Conservation (phyloP, 257 asterid species). For the Oldenlandia corymbosa region DNA sequence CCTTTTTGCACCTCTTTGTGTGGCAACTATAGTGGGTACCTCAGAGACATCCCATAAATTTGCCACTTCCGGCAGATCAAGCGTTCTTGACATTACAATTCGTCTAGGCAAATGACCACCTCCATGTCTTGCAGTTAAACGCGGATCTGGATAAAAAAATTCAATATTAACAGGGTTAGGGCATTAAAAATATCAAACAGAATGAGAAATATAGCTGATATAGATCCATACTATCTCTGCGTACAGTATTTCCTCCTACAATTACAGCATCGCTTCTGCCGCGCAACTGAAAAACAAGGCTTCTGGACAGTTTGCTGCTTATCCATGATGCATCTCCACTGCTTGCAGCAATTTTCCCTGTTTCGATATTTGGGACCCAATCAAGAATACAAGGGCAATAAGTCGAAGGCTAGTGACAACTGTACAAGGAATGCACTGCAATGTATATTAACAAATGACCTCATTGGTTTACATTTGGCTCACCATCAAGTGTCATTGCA, state of each 20-base stretch:
- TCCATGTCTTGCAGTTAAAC: conserved; percentile 89
- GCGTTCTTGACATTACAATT: conserved; percentile 84
- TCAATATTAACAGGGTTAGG: conserved; percentile 24
- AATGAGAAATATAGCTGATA: conserved; percentile 21
- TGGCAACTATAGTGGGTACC: conserved; percentile 78
- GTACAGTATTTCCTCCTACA: conserved; percentile 98
- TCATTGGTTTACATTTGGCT: conserved; percentile 30
- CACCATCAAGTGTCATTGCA: conserved; percentile 99
- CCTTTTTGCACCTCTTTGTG: conserved; percentile 93
- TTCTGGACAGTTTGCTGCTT: conserved; percentile 81
- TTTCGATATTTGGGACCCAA: conserved; percentile 8
- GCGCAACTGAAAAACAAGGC: conserved; percentile 76
- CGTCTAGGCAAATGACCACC: conserved; percentile 93
- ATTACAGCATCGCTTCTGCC: conserved; percentile 98
- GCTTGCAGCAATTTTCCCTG: conserved; percentile 94
- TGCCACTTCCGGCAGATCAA: conserved; percentile 88
- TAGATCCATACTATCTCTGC: conserved; percentile 80
- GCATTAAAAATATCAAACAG: conserved; percentile 14
- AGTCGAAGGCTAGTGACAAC: neutral
- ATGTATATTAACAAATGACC: conserved; percentile 1
- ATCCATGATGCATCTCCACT: conserved; percentile 99
- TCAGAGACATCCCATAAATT: conserved; percentile 84
- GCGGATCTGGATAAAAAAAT: conserved; percentile 67
- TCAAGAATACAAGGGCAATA: conserved; percentile 3
- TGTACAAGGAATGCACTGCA: neutral